Conservation (phyloP, 345 rosid genomes). For the Tarenaya hassleriana region DNA sequence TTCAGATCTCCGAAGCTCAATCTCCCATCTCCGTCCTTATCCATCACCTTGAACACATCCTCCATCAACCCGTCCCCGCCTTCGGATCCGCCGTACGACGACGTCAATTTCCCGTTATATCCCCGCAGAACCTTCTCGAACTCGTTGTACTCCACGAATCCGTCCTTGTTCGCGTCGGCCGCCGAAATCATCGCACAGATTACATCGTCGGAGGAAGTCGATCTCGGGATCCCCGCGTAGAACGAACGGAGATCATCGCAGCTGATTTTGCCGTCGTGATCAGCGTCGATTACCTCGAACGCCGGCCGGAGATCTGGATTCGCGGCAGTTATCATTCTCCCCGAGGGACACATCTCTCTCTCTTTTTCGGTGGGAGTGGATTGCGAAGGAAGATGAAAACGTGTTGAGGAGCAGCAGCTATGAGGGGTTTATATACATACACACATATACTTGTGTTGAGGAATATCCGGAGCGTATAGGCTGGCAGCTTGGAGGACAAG, state of each 20-base stretch:
- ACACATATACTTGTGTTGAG: too few species aligned
- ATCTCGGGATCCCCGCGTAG: conserved; percentile 37
- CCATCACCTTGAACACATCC: conserved; percentile 74
- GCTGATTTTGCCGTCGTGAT: conserved; percentile 90
- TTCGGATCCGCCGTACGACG: background rate
- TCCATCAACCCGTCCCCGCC: conserved; percentile 27
- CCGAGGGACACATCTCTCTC: conserved; percentile 44
- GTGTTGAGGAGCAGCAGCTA: too few species aligned
- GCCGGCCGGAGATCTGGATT: conserved; percentile 44
- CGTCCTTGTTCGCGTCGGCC: conserved; percentile 68
- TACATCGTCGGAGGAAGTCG: conserved; percentile 25
- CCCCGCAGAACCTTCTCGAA: conserved; percentile 56
- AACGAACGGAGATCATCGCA: conserved; percentile 54
- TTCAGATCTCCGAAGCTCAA: conserved; percentile 59
- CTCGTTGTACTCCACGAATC: conserved; percentile 83
- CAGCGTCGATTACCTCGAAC: conserved; percentile 76
- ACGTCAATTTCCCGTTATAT: background rate
- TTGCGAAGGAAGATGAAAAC: too few species aligned
- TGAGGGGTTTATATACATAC: too few species aligned
- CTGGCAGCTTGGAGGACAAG: too few species aligned
- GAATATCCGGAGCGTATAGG: too few species aligned
- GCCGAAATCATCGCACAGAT: conserved; percentile 68
- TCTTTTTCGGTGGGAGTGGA: too few species aligned
- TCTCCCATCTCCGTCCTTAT: conserved; percentile 77
- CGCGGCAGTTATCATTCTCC: conserved; percentile 19